Conservation (phyloP, 129 eudicot species). For the Centaurea solstitialis region DNA sequence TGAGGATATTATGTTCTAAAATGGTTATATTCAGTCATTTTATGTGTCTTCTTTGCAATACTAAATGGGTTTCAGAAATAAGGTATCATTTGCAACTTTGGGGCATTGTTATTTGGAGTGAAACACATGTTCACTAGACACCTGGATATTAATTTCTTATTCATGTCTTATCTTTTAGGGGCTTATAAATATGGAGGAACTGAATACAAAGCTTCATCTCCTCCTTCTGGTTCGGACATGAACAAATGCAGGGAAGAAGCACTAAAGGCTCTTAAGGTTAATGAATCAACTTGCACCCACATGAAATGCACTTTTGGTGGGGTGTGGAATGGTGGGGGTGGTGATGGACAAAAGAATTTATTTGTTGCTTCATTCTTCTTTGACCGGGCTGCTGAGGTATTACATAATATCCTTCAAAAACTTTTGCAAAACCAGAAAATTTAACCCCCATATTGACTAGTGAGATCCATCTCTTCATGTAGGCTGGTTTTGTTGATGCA, state of each 20-base stretch:
- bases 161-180: constrained; percentile 33
- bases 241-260: constrained; percentile 65
- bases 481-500: constrained; percentile 89
- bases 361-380: constrained; percentile 98
- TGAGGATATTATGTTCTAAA: neutral
- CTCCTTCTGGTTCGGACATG: constrained; percentile 70
- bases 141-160: neutral
- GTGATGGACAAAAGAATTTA: constrained; percentile 93
- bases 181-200: constrained; percentile 65
- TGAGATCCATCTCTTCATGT: neutral
- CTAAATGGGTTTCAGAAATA: neutral
- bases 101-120: neutral
- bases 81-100: neutral
- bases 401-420: neutral
- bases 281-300: constrained; percentile 82
- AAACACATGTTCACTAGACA: neutral
- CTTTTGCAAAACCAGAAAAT: neutral
- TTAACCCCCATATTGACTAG: neutral
- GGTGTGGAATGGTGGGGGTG: constrained; percentile 99
- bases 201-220: constrained; percentile 56
- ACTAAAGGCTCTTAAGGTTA: constrained; percentile 65
- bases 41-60: neutral
- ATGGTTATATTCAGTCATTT: neutral
- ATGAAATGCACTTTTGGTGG: constrained; percentile 99
- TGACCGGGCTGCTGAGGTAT: constrained; percentile 98